Evolutionary conservation across 192 early-diverging fungal genomes (phyloP).

Genomic region (Coemansia asiatica): DNA sequence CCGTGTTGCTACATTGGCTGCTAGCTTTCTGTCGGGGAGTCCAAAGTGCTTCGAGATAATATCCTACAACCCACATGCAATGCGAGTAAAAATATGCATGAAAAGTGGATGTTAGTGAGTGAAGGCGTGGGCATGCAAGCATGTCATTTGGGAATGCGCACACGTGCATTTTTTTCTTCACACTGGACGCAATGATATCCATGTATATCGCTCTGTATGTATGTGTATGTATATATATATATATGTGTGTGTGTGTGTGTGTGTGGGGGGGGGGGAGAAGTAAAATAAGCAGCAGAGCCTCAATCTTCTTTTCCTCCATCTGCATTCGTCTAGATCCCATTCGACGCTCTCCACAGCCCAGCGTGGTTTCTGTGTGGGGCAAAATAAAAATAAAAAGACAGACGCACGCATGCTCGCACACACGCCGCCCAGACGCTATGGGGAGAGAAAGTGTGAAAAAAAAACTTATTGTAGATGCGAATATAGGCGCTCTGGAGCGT

Average conservation of each 20-base stretch:
- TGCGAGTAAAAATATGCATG: neutral
- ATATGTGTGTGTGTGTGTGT: neutral
- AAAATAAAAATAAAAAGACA: too few species aligned
- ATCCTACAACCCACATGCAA: constrained; percentile 29
- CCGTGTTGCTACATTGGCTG: constrained; percentile 43
- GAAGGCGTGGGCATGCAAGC: constrained; percentile 4
- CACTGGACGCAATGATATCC: neutral
- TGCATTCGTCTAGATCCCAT: neutral
- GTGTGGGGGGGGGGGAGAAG: neutral
- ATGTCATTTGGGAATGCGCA: constrained; percentile 6
- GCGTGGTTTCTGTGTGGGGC: too few species aligned
- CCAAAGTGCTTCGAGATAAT: constrained; percentile 53
- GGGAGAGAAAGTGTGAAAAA: too few species aligned
- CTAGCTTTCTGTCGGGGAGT: constrained; percentile 48
- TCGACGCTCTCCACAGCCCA: too few species aligned
- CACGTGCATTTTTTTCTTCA: constrained; percentile 1
- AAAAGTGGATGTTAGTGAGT: neutral
- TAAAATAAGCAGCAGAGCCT: too few species aligned
- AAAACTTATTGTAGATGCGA: too few species aligned
- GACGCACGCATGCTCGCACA: too few species aligned
- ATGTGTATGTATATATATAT: too few species aligned
- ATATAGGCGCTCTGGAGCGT: neutral
- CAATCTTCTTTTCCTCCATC: neutral
- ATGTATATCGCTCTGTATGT: constrained; percentile 2
- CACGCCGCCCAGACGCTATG: too few species aligned